Conservation (phyloP, 345 rosid genomes). For the Rhodamnia rubescens region DNA sequence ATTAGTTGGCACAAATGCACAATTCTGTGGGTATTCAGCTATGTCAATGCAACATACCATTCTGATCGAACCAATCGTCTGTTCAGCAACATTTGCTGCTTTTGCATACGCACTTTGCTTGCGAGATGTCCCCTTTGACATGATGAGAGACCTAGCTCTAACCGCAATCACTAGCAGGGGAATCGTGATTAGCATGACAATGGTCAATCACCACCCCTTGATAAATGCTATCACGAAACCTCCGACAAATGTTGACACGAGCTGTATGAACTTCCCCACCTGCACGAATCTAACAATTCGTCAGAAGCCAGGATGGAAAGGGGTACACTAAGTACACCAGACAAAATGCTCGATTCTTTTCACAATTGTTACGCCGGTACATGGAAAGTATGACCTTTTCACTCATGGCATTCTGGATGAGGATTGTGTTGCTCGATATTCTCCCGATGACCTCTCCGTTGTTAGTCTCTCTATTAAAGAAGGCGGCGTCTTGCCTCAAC, state of each 20-base stretch:
- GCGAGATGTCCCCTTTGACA: conserved; percentile 45
- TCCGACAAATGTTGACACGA: conserved; percentile 57
- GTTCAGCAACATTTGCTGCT: conserved; percentile 63
- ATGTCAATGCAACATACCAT: conserved; percentile 30
- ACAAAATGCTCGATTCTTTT: background rate
- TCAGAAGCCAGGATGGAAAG: background rate
- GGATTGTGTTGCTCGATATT: conserved; percentile 91
- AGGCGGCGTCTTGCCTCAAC: conserved; percentile 64
- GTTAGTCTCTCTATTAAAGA: conserved; percentile 70
- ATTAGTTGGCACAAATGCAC: background rate
- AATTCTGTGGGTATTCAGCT: background rate
- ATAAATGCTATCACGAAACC: conserved; percentile 64
- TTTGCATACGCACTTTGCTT: conserved; percentile 63
- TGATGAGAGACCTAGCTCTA: conserved; percentile 29
- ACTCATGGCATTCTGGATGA: conserved; percentile 88
- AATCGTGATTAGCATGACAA: conserved; percentile 52
- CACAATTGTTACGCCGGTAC: background rate
- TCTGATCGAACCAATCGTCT: conserved; percentile 71
- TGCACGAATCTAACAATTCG: conserved; percentile 1
- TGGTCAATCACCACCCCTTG: conserved; percentile 82
- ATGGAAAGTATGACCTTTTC: conserved; percentile 43
- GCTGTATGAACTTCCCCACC: conserved; percentile 82
- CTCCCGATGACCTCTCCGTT: conserved; percentile 81
- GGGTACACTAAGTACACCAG: background rate
- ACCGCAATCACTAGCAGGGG: conserved; percentile 64